These are phyloP conservation scores for Coccomyxa sp. DNA, from an alignment of 139 green algal genomes.

Conservation along the genomic window DNA sequence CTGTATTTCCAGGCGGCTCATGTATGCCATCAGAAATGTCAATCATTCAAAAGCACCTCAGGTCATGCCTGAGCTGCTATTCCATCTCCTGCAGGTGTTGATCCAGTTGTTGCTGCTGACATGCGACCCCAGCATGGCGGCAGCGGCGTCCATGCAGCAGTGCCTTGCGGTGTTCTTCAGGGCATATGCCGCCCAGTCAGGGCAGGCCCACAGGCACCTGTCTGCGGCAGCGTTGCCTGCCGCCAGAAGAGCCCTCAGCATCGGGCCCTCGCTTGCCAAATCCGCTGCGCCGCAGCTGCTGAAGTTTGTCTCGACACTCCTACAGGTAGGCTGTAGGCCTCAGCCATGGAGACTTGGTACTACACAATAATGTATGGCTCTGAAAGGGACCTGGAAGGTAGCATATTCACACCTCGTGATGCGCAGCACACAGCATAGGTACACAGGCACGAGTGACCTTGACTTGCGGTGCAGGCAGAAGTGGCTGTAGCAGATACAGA, in stretches of 20 bases:
- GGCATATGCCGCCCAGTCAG: conserved; percentile 30
- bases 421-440: neutral
- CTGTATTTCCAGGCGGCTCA: neutral
- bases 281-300: conserved; percentile 27
- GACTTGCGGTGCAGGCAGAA: too few species aligned
- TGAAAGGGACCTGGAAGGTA: neutral
- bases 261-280: conserved; percentile 2
- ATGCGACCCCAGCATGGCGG: neutral
- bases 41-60: neutral
- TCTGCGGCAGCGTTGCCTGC: conserved; percentile 32
- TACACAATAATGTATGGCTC: neutral
- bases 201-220: conserved; percentile 7
- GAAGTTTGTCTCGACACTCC: conserved; percentile 28
- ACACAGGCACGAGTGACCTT: neutral
- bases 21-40: neutral
- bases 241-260: conserved; percentile 8
- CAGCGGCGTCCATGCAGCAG: conserved; percentile 32
- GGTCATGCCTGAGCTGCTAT: neutral
- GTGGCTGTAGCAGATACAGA: too few species aligned
- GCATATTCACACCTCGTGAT: neutral
- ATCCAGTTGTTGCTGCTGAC: neutral
- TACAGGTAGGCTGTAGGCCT: conserved; percentile 6
- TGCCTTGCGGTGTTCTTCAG: conserved; percentile 56
- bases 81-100: neutral
- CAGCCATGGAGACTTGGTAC: neutral